phyloP scores from a whole-genome alignment of 768 basidiomycete species.

The Artomyces pyxidatus region DNA sequence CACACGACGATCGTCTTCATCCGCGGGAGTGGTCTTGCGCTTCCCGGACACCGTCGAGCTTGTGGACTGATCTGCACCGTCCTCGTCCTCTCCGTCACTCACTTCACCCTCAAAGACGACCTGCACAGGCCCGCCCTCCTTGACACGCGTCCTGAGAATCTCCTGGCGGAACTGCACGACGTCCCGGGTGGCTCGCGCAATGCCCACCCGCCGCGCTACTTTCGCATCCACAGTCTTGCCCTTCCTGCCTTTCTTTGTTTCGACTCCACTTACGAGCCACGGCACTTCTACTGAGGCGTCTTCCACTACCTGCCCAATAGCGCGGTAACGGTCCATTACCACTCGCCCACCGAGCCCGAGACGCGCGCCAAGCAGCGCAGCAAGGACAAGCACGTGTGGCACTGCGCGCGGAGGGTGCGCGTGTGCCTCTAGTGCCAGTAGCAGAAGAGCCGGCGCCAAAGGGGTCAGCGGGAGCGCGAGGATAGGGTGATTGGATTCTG shows the following conservation, averaged over 20 bases:
- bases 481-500: constrained; percentile 18
- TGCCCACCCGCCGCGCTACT: constrained; percentile 51
- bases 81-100: constrained; percentile 21
- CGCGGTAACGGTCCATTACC: constrained; percentile 64
- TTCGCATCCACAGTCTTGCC: constrained; percentile 39
- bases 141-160: constrained; percentile 39
- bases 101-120: constrained; percentile 31
- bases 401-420: constrained; percentile 34
- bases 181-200: constrained; percentile 62
- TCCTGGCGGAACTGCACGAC: constrained; percentile 62
- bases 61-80: background rate
- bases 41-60: constrained; percentile 4
- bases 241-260: constrained; percentile 24
- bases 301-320: constrained; percentile 51
- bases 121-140: constrained; percentile 26
- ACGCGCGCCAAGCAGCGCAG: constrained; percentile 45
- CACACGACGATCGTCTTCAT: background rate
- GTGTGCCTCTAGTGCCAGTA: constrained; percentile 68
- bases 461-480: constrained; percentile 33
- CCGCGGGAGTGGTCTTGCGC: background rate
- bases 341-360: constrained; percentile 42
- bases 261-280: constrained; percentile 53
- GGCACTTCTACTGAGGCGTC: constrained; percentile 58
- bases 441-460: constrained; percentile 60
- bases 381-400: constrained; percentile 47